Evolutionary conservation across 192 early-diverging fungal genomes (phyloP), one percentile per base, ranked within the genome.

Genomic region (Umbelopsis vinacea): DNA sequence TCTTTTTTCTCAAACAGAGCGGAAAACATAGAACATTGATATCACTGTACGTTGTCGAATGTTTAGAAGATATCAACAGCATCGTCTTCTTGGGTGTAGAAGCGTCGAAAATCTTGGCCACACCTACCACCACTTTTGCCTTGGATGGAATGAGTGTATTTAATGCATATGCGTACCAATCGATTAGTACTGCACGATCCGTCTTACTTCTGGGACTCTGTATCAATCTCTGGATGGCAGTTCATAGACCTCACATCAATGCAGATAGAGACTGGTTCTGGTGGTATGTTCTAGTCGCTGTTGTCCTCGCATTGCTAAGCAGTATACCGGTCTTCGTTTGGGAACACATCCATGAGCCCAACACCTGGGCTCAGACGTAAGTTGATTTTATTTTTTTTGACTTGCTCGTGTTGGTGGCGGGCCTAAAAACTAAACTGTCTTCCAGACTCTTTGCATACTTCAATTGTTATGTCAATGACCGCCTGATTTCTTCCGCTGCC

Each of bases 181-280:
- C 5, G 19, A 1, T 63, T 17, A 14, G 3, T 4, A 37, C 35
- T 3, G 23, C 5, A 4, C 57, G 57, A 35, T 37, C 57, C 33
- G 57, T 63, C 3, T 35, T 63, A 19, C 26, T 63, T 11, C 33
- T 63, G 19, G 57, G 15, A 0, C 57, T 63, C 12, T 63, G 57
- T 63, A 11, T 63, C 12, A 63, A 63, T 35, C 57, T 63, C 6
- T 63, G 57, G 57, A 63, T 63, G 57, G 57, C 57, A 14, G 57
- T 63, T 63, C 57, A 63, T 63, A 29, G 12, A 19, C 26, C 57
- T 35, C 23, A 35, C 57, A 37, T 37, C 8, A 63, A 63, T 63
- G 26, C 57, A 4, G 57, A 63, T 37, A 22, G 57, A 37, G 57
- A 63, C 8, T 63, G 57, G 57, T 63, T 63, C 26, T 29, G 17